Evolutionary conservation across 768 basidiomycete genomes (phyloP).

Genomic region (Leccinum rimulosum): DNA sequence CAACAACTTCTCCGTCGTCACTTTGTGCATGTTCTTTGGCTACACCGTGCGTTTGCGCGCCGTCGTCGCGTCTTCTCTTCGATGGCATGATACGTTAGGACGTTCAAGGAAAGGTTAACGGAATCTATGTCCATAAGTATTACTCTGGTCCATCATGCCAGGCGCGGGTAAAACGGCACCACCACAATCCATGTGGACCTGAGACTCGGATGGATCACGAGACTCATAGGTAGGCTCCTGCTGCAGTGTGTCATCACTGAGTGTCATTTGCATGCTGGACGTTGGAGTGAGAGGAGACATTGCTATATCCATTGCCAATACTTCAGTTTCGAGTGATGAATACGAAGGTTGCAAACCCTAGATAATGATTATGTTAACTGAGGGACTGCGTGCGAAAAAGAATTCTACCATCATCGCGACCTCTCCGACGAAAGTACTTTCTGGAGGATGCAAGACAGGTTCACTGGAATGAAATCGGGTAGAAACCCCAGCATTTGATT

Average conservation of each 20-base stretch:
- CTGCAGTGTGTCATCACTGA: neutral
- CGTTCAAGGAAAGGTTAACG: neutral
- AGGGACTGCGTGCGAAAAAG: slow-evolving; percentile 1
- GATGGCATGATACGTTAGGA: neutral
- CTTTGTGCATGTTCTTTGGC: slow-evolving; percentile 8
- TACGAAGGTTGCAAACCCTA: neutral
- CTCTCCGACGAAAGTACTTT: neutral
- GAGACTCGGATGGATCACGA: neutral
- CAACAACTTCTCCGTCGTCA: slow-evolving; percentile 14
- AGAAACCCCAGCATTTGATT: neutral
- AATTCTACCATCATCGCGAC: slow-evolving; percentile 12
- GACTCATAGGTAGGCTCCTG: neutral
- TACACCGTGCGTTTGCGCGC: slow-evolving; percentile 16
- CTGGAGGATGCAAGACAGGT: neutral
- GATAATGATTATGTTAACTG: slow-evolving; percentile 12
- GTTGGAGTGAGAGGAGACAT: neutral
- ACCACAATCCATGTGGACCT: neutral
- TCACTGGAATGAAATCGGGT: neutral
- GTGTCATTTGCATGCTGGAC: neutral
- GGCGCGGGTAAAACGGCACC: neutral
- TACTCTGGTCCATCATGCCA: neutral
- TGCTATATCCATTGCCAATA: neutral
- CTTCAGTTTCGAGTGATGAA: neutral
- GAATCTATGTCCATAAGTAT: neutral
- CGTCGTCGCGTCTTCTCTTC: neutral